Base-by-base conservation (phyloP, 2,329 filamentous ascomycete species). In the Stagonosporopsis cucurbitacearum region DNA sequence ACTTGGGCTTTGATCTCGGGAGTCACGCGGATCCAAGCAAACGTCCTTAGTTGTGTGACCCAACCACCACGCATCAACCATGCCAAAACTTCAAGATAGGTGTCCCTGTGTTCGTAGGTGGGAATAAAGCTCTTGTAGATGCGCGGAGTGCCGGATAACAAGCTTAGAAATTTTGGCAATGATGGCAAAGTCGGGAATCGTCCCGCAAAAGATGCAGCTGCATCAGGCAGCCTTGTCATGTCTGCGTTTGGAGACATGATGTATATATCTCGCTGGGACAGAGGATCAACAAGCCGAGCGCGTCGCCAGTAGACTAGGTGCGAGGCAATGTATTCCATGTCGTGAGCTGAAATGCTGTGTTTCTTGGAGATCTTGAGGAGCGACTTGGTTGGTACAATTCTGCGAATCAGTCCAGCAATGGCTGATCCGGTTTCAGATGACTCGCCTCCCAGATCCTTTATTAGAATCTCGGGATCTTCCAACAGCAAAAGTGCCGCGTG, bases 231-330 rank as follows among this genome's bases (percentile, higher is more conserved):
- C 42, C 87, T 86, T 47, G 83, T 80, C 66, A 92, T 84, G 67
- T 96, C 89, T 58, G 92, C 92, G 72, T 96, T 96, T 0, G 94
- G 93, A 1, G 91, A 96, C 25, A 97, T 86, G 30, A 98, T 89
- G 75, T 98, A 99, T 11, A 88, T 89, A 72, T 98, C 93, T 43
- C 93, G 85, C 39, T 90, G 89, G 69, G 97, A 92, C 6, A 99
- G 84, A 0, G 95, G 95, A 4, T 92, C 90, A 36, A 98, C 94
- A 15, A 94, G 89, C 57, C 96, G 90, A 42, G 94, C 95, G 54
- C 93, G 89, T 22, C 95, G 88, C 93, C 94, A 98, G 78, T 96
- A 96, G 58, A 98, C 92, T 60, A 99, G 88, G 78, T 98, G 95
- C 54, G 91, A 90, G 9, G 93, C 92, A 59, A 96, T 90, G 65